These are phyloP conservation scores for Geotrichum australiense DNA, from an alignment of 1,139 yeast species.

Conservation along the genomic window DNA sequence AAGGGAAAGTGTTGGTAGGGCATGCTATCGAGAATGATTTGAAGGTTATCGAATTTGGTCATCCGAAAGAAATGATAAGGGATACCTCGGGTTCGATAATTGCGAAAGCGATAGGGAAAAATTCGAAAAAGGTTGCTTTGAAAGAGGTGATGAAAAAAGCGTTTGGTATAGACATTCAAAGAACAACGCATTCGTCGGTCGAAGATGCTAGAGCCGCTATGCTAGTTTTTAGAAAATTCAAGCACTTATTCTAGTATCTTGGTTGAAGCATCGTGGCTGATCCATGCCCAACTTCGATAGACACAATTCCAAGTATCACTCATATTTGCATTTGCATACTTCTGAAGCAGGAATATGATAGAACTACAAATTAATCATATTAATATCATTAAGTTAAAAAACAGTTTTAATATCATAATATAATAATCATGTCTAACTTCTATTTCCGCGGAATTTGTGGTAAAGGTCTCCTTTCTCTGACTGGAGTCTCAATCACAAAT, in stretches of 20 bases:
- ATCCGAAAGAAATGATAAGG: slow-evolving; percentile 56
- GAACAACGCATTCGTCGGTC: slow-evolving; percentile 74
- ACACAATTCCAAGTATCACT: too few species aligned
- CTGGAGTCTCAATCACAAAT: slow-evolving; percentile 30
- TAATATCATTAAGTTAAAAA: too few species aligned
- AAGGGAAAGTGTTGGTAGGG: slow-evolving; percentile 56
- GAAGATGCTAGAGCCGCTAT: slow-evolving; percentile 89
- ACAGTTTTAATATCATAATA: too few species aligned
- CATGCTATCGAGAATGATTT: slow-evolving; percentile 82
- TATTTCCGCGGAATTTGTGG: slow-evolving; percentile 10
- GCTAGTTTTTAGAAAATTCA: slow-evolving; percentile 61
- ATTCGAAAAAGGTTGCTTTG: slow-evolving; percentile 46
- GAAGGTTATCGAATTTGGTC: slow-evolving; percentile 56
- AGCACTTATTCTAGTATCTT: slow-evolving; percentile 51
- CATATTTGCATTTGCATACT: too few species aligned
- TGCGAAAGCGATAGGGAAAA: slow-evolving; percentile 35
- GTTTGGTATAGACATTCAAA: slow-evolving; percentile 59
- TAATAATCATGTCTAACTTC: not conserved
- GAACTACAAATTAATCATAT: too few species aligned
- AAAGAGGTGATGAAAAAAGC: slow-evolving; percentile 57
- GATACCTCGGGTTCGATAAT: slow-evolving; percentile 57
- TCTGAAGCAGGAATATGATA: too few species aligned
- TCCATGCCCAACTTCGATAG: too few species aligned
- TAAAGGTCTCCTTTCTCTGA: slow-evolving; percentile 11
- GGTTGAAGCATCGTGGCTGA: too few species aligned